Percentiles rank a stretch among this genome's conserved stretches.
Conservation (phyloP, 371 early-diverging fungal species). For the Mucor velutinosus region DNA sequence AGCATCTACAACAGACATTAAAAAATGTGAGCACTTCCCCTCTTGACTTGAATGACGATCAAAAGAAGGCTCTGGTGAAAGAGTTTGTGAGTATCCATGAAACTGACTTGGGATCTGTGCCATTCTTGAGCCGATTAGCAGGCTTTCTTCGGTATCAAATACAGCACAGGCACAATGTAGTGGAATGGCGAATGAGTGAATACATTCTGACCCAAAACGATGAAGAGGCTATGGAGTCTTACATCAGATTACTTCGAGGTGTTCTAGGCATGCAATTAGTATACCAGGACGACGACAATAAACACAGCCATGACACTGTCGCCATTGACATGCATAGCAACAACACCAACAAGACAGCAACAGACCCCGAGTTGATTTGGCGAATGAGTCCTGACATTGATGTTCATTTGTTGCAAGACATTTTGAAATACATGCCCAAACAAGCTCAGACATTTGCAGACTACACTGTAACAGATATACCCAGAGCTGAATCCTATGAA, state of each 20-base stretch:
- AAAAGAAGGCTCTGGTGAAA: conserved; percentile 21
- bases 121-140: conserved; percentile 24
- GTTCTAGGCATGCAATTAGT: conserved; percentile 27
- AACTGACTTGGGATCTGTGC: conserved; percentile 24
- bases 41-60: neutral
- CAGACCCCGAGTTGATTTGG: conserved; percentile 19
- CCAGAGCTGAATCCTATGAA: neutral
- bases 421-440: conserved; percentile 3
- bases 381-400: conserved; percentile 21
- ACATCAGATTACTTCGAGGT: conserved; percentile 22
- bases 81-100: conserved; percentile 17
- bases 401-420: neutral
- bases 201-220: conserved; percentile 33
- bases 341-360: neutral
- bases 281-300: conserved; percentile 9
- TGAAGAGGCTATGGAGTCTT: conserved; percentile 26
- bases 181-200: conserved; percentile 31
- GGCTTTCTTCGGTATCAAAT: conserved; percentile 29
- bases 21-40: neutral
- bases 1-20: conserved; percentile 16
- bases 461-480: neutral
- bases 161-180: conserved; percentile 11
- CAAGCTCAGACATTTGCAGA: neutral
- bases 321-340: conserved; percentile 9
- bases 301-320: neutral